phyloP scores from a whole-genome alignment of 371 early-diverging fungal species.

The Mucor mucedo region DNA sequence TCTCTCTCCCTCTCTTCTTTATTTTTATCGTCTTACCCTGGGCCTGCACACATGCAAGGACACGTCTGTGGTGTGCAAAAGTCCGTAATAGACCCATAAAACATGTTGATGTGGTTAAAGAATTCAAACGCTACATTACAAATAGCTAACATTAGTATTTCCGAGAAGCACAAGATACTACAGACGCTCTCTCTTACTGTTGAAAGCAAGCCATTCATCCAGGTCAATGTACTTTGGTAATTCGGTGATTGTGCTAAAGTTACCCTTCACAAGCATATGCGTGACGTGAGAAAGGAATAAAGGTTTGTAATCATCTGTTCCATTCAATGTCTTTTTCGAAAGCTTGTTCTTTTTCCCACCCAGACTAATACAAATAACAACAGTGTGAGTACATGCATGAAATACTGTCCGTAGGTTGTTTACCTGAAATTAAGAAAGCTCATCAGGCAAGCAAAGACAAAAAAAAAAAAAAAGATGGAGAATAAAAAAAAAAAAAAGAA shows the following conservation, averaged over 20 bases:
- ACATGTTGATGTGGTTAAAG: slow-evolving; percentile 91
- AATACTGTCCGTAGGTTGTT: background rate
- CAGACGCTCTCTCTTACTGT: slow-evolving; percentile 65
- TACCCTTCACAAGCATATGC: slow-evolving; percentile 89
- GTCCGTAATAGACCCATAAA: slow-evolving; percentile 90
- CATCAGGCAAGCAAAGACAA: slow-evolving; percentile 21
- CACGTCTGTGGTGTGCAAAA: slow-evolving; percentile 86
- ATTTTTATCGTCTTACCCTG: slow-evolving; percentile 69
- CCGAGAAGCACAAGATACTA: too few species aligned
- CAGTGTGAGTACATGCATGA: background rate
- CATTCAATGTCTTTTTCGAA: background rate
- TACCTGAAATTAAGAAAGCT: slow-evolving; percentile 46
- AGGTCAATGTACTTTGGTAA: slow-evolving; percentile 89
- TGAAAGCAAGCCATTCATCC: slow-evolving; percentile 95
- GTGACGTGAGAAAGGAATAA: slow-evolving; percentile 82
- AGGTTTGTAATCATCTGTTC: slow-evolving; percentile 54
- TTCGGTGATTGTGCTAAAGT: slow-evolving; percentile 84
- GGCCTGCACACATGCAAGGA: slow-evolving; percentile 88
- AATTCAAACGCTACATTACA: slow-evolving; percentile 81
- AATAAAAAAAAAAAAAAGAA: background rate
- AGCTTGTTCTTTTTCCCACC: slow-evolving; percentile 26
- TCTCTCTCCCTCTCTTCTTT: too few species aligned
- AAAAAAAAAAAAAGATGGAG: background rate
- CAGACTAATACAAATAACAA: slow-evolving; percentile 19
- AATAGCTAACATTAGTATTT: background rate